Conservation (phyloP, 805 yeast species). For the Pichia pseudocactophila region DNA sequence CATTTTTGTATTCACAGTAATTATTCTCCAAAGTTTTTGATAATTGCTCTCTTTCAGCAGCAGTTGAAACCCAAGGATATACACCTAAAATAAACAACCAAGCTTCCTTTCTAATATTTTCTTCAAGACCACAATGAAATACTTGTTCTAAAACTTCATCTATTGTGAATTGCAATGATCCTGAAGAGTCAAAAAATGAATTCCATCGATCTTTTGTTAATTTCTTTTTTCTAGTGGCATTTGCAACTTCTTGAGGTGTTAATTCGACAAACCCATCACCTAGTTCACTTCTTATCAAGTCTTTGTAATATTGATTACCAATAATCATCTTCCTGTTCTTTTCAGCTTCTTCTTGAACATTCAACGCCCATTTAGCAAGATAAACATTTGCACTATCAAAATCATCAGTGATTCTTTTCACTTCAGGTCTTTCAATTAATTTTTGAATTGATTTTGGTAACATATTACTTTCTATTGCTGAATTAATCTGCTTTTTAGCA, state of each 20-base stretch:
- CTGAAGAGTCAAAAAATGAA: constrained; percentile 70
- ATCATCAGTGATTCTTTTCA: constrained; percentile 72
- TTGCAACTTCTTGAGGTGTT: constrained; percentile 50
- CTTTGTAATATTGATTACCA: constrained; percentile 50
- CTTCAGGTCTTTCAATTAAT: constrained; percentile 68
- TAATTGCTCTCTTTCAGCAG: constrained; percentile 55
- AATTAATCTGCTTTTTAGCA: constrained; percentile 57
- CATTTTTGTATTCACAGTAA: constrained; percentile 45
- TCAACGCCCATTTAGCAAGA: constrained; percentile 93
- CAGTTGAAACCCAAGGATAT: constrained; percentile 81
- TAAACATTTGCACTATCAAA: constrained; percentile 89
- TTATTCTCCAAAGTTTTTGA: constrained; percentile 44
- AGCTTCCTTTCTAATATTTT: constrained; percentile 54
- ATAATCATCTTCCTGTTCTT: constrained; percentile 43
- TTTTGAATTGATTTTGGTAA: constrained; percentile 51
- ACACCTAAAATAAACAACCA: constrained; percentile 84
- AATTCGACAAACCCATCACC: constrained; percentile 44
- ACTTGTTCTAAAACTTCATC: constrained; percentile 73
- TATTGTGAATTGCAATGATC: constrained; percentile 63
- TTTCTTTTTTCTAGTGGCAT: constrained; percentile 57
- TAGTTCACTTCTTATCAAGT: constrained; percentile 48
- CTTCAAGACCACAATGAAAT: constrained; percentile 81
- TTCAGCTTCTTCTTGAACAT: constrained; percentile 86
- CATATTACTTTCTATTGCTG: constrained; percentile 34
- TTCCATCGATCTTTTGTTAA: constrained; percentile 74